Base-by-base conservation (phyloP, 768 basidiomycete species). In the Rickenella mellea region DNA sequence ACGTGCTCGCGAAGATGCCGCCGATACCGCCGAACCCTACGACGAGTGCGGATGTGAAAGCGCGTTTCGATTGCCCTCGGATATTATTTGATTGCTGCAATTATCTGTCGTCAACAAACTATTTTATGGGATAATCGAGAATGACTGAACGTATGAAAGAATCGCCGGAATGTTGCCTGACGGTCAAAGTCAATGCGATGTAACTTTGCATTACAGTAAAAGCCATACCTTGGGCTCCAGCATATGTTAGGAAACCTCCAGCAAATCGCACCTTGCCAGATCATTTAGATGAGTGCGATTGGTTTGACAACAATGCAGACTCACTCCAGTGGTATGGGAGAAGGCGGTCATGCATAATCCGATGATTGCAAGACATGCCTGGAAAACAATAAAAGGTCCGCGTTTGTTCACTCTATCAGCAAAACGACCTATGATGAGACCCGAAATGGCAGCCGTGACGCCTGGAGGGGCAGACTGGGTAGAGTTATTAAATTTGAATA, bases 391-490 rank as follows among this genome's bases (percentile, higher is more conserved):
- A 37, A 55, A 55, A 14, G 49, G 48, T 2, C 47, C 56, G 26
- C 56, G 56, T 14, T 44, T 38, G 20, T 46, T 42, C 22, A 41
- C n/a, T 43, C 50, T 51, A 42, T 57, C 55, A 12, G 48, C 44
- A 30, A 44, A 20, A 27, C 47, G 28, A 21, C 51, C 52, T 40
- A 48, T 39, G 32, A 42, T 44, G 19, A 53, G 47, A 25, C 50
- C 51, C 43, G 46, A 15, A 4, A 36, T 17, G 12, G 19, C 19
- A 10, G 33, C 33, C 19, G 24, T 7, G 10, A 36, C 19, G 11
- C 33, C 33, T 9, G 33, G 33, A 17, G 33, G 33, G 19, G 24
- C 24, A 22, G 24, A 36, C 33, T 36, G 24, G 10, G 30, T 36
- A 36, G n/a, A n/a, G n/a, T n/a, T n/a, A n/a, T n/a, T n/a, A n/a